phyloP scores from a whole-genome alignment of 345 rosid species.

The Gossypium turneri region DNA sequence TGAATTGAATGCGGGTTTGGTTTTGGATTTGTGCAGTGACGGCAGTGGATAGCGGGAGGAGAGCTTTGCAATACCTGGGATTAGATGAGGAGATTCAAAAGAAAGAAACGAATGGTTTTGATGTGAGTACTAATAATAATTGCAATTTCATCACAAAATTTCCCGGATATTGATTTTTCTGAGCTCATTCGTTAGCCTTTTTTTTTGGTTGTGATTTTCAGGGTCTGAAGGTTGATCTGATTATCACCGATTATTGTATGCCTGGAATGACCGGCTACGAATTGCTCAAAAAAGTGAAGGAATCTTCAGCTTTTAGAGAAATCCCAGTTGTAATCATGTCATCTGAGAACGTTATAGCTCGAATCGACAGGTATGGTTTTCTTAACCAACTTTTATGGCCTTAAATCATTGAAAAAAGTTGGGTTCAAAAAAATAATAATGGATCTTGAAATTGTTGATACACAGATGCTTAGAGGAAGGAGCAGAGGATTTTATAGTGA shows the following conservation, averaged over 20 bases:
- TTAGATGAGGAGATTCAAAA: conserved; percentile 33
- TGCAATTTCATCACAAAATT: background rate
- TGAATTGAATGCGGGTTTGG: conserved; percentile 3
- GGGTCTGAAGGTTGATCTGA: conserved; percentile 81
- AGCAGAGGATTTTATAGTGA: conserved; percentile 81
- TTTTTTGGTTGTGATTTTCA: conserved; percentile 20
- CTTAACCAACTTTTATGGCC: too few species aligned
- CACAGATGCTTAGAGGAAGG: conserved; percentile 93
- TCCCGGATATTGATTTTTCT: background rate
- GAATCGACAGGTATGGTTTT: conserved; percentile 62
- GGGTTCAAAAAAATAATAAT: background rate
- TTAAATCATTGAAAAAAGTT: too few species aligned
- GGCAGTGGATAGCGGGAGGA: conserved; percentile 79
- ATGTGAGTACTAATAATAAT: conserved; percentile 33
- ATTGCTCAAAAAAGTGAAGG: conserved; percentile 90
- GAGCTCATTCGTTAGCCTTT: background rate
- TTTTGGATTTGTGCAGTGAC: conserved; percentile 50
- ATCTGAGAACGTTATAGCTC: conserved; percentile 74
- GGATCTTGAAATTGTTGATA: background rate
- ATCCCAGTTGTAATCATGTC: conserved; percentile 96
- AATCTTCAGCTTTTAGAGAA: conserved; percentile 63
- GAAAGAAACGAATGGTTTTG: conserved; percentile 32
- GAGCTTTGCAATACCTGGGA: conserved; percentile 84
- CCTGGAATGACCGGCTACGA: conserved; percentile 99
- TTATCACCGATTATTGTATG: conserved; percentile 97